Evolutionary conservation across 768 basidiomycete genomes (phyloP).

Genomic region (Mycena capillaripes): DNA sequence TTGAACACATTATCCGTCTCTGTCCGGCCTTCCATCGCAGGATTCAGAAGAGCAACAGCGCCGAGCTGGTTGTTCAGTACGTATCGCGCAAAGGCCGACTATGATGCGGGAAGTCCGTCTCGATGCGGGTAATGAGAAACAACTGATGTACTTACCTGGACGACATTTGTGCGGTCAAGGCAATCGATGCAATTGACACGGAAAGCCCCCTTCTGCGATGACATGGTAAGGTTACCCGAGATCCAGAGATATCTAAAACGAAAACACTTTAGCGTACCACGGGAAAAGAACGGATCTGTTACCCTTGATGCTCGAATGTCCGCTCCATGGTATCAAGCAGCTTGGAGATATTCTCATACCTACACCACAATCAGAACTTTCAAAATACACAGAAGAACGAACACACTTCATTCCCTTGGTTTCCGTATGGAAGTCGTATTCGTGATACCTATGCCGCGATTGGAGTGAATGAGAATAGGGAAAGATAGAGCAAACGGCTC

Average conservation of each 20-base stretch:
- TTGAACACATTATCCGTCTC: conserved; percentile 85
- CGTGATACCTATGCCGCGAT: conserved; percentile 67
- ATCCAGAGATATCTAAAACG: conserved; percentile 92
- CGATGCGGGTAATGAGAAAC: neutral
- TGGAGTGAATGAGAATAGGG: neutral
- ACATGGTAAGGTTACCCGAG: conserved; percentile 75
- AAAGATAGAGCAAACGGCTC: conserved; percentile 35
- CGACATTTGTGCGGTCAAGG: conserved; percentile 94
- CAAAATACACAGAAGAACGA: conserved; percentile 3
- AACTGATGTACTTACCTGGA: conserved; percentile 68
- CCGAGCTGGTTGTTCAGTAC: conserved; percentile 83
- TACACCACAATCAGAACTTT: conserved; percentile 43
- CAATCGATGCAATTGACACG: conserved; percentile 97
- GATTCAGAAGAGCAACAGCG: conserved; percentile 76
- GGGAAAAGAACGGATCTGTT: conserved; percentile 32
- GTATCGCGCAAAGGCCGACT: conserved; percentile 94
- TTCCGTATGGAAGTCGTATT: conserved; percentile 95
- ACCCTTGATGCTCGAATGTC: conserved; percentile 88
- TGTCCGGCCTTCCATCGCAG: conserved; percentile 63
- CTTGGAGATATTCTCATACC: conserved; percentile 92
- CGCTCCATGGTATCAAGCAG: conserved; percentile 80
- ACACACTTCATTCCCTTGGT: conserved; percentile 94
- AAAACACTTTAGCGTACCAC: neutral
- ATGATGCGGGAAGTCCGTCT: conserved; percentile 3
- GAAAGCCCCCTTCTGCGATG: conserved; percentile 89